phyloP scores from a whole-genome alignment of 176 grass and related monocot species.

The Eleusine indica region DNA sequence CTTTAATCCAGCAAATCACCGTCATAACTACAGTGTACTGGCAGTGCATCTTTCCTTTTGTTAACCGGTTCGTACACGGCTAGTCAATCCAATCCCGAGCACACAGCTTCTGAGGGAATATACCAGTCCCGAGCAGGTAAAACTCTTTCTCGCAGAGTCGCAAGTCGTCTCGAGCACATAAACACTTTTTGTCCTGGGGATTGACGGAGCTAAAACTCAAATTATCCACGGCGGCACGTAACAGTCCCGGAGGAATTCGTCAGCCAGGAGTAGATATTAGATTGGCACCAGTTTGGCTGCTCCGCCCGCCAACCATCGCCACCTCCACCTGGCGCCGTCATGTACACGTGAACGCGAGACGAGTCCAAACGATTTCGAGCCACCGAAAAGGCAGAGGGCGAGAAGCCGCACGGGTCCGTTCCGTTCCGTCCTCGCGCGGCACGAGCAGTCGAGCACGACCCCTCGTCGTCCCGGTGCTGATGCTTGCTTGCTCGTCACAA shows the following conservation, averaged over 20 bases:
- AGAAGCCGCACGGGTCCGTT: not conserved
- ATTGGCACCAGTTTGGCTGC: not conserved
- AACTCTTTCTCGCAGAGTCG: not conserved
- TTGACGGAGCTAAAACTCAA: not conserved
- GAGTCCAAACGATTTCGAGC: constrained; percentile 25
- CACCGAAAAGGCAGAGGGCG: not conserved
- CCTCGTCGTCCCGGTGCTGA: not conserved
- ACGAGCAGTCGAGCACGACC: no score
- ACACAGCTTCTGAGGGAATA: not conserved
- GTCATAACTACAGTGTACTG: not conserved
- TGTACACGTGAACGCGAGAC: not conserved
- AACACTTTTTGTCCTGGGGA: not conserved
- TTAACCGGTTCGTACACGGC: not conserved
- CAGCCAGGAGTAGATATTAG: not conserved
- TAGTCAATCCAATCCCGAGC: not conserved
- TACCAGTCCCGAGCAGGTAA: not conserved
- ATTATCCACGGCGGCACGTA: not conserved
- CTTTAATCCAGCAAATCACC: not conserved
- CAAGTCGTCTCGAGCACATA: not conserved
- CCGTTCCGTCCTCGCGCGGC: not conserved
- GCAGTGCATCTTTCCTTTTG: not conserved
- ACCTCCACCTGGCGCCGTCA: not conserved
- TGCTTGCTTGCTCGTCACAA: not conserved
- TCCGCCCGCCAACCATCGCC: not conserved
- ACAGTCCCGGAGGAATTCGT: not conserved